A percentile compares a stretch with the other conserved stretches of the same genome.
phyloP scores from a whole-genome alignment of 1,284 basidiomycete species.

The Sparassis latifolia region DNA sequence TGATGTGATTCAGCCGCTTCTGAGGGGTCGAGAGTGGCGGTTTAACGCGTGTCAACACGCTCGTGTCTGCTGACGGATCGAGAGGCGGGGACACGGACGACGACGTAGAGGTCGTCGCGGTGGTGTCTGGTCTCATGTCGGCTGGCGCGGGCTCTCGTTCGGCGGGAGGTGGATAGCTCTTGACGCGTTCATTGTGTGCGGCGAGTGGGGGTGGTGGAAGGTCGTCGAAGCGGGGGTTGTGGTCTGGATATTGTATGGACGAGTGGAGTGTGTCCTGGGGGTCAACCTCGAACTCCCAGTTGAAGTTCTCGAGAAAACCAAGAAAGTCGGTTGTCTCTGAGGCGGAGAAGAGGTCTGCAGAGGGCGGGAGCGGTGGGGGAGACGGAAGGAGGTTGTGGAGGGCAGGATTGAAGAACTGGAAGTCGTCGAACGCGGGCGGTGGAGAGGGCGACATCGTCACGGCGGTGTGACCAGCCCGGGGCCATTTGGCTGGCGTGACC shows the following conservation, averaged over 20 bases:
- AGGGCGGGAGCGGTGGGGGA: constrained; percentile 54
- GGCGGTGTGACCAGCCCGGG: constrained; percentile 1
- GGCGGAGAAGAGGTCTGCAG: constrained; percentile 67
- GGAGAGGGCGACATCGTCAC: constrained; percentile 15
- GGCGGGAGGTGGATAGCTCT: not conserved
- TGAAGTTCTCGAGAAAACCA: constrained; percentile 72
- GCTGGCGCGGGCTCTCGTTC: too few relatives aligned
- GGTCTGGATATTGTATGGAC: constrained; percentile 10
- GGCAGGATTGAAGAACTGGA: constrained; percentile 59
- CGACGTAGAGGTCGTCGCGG: not conserved
- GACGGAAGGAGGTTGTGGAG: constrained; percentile 48
- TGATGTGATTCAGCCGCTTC: constrained; percentile 90
- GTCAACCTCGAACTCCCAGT: constrained; percentile 49
- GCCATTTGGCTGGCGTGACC: too few relatives aligned
- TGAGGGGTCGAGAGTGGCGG: constrained; percentile 76
- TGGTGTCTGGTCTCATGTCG: too few relatives aligned
- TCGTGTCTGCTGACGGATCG: constrained; percentile 10
- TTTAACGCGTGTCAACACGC: constrained; percentile 28
- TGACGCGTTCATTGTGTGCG: not conserved
- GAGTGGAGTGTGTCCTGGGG: constrained; percentile 12
- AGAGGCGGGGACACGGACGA: constrained; percentile 5
- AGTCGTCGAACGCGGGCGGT: constrained; percentile 47
- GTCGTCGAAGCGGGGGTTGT: constrained; percentile 12
- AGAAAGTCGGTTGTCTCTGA: constrained; percentile 67
- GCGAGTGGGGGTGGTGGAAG: not conserved